These are phyloP conservation scores for Hygrocybe coccinea DNA, from an alignment of 768 basidiomycete species.

Conservation along the genomic window DNA sequence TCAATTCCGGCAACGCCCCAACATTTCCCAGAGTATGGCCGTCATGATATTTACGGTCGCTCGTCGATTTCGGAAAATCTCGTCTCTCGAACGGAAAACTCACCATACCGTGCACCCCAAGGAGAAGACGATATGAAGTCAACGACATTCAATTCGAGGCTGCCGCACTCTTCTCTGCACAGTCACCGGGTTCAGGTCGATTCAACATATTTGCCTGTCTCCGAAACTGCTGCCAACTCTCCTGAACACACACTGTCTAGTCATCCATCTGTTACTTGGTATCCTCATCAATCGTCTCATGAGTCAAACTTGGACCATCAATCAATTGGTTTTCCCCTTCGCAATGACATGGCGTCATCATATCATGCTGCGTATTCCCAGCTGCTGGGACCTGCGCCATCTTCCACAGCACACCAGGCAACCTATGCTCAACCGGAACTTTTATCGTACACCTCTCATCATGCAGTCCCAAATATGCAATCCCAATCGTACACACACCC, in stretches of 20 bases:
- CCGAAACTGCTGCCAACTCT: background rate
- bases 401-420: background rate
- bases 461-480: background rate
- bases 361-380: conserved; percentile 7
- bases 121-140: background rate
- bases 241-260: background rate
- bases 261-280: background rate
- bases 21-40: background rate
- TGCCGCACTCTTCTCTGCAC: background rate
- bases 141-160: background rate
- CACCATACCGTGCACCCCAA: background rate
- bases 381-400: background rate
- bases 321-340: background rate
- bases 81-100: background rate
- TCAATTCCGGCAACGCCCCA: background rate
- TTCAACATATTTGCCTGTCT: background rate
- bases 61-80: background rate
- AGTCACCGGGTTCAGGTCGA: background rate
- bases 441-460: background rate
- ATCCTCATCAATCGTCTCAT: background rate
- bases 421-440: background rate
- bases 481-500: background rate
- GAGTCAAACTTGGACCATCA: background rate
- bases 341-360: background rate
- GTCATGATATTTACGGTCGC: background rate